Evolutionary conservation across 257 asterid species (phyloP).

Genomic region (Nyctanthes arbortristis): DNA sequence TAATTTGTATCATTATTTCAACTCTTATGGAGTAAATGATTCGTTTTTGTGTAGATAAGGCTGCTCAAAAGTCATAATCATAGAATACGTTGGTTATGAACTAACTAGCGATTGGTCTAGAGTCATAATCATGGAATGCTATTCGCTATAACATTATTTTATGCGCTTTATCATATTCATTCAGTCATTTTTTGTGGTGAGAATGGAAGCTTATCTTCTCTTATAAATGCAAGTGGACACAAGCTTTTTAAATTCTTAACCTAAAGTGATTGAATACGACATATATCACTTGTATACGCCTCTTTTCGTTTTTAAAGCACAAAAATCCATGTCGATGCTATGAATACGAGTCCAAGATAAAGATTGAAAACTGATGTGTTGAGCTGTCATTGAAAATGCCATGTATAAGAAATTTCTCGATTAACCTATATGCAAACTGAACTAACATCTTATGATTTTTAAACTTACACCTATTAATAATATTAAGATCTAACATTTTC

Average conservation of each 20-base stretch:
- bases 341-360: not conserved
- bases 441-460: too few species aligned
- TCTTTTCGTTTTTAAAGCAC: not conserved
- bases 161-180: too few species aligned
- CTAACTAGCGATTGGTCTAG: too few species aligned
- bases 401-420: too few species aligned
- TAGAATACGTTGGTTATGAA: not conserved
- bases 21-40: not conserved
- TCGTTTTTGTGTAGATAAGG: not conserved
- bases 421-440: too few species aligned
- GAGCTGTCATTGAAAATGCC: too few species aligned
- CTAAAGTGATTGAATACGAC: not conserved
- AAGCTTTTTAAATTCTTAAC: not conserved
- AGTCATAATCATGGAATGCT: too few species aligned
- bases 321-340: not conserved
- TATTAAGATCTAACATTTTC: too few species aligned
- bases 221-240: not conserved
- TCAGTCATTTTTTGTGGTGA: not conserved
- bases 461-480: too few species aligned
- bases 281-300: not conserved
- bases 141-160: too few species aligned
- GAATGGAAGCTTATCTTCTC: conserved; percentile 1
- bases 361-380: too few species aligned
- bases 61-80: not conserved
- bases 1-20: not conserved